These are phyloP conservation scores for Diaporthe velutina DNA, from an alignment of 2,329 filamentous ascomycete genomes.

Conservation along the genomic window DNA sequence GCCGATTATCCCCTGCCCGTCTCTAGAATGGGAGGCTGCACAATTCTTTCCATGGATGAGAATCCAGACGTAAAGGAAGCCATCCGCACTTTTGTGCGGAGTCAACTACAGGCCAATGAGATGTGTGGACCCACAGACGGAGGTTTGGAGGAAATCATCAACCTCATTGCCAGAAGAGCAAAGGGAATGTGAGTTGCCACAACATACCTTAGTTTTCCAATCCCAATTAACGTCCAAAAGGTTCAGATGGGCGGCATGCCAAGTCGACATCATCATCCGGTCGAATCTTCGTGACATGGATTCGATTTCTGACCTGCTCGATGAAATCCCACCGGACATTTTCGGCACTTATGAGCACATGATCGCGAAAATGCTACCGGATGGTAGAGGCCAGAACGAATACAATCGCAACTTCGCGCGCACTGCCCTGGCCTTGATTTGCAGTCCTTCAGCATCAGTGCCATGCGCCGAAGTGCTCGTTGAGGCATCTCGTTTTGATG, in stretches of 20 bases:
- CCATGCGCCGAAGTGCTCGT: conserved; percentile 13
- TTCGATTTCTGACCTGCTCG: background rate
- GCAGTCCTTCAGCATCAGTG: background rate
- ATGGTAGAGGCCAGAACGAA: background rate
- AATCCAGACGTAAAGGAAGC: background rate
- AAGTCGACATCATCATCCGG: conserved; percentile 13
- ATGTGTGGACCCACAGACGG: too few relatives aligned
- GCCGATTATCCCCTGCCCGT: fast-evolving
- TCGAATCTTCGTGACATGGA: background rate
- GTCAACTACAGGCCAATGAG: background rate
- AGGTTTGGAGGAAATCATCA: background rate
- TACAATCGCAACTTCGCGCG: conserved; percentile 13
- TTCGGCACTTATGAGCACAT: conserved; percentile 12
- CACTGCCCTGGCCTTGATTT: conserved; percentile 27
- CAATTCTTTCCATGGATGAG: background rate
- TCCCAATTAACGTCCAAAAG: background rate
- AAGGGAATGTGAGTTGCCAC: background rate
- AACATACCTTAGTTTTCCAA: fast-evolving
- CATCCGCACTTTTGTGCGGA: background rate
- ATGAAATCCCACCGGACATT: background rate
- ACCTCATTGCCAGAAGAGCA: background rate
- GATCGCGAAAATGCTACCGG: background rate
- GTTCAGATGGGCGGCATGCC: conserved; percentile 29
- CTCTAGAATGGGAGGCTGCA: background rate
- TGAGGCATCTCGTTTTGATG: background rate